phyloP scores from a whole-genome alignment of 768 basidiomycete species.

The Gyrodon lividus region DNA sequence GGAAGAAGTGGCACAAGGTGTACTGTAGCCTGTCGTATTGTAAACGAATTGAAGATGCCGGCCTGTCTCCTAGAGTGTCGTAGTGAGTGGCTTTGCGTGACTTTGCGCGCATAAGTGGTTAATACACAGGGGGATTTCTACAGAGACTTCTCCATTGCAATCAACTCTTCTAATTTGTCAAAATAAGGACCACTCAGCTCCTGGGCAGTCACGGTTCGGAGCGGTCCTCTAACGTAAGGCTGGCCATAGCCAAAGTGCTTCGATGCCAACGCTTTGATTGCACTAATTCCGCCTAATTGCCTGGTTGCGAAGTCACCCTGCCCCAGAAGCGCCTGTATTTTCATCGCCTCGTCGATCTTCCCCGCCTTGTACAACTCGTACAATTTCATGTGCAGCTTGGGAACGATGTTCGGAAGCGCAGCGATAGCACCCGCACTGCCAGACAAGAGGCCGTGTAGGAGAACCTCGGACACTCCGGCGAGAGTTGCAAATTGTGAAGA shows the following conservation, averaged over 20 bases:
- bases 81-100: background rate
- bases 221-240: constrained; percentile 46
- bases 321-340: constrained; percentile 56
- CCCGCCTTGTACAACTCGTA: constrained; percentile 52
- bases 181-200: constrained; percentile 40
- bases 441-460: constrained; percentile 59
- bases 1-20: background rate
- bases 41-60: background rate
- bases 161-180: constrained; percentile 42
- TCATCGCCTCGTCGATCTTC: constrained; percentile 56
- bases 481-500: constrained; percentile 63
- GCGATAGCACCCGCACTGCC: constrained; percentile 66
- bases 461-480: constrained; percentile 72
- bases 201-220: constrained; percentile 41
- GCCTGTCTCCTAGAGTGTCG: no score
- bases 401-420: constrained; percentile 59
- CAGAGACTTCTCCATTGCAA: constrained; percentile 42
- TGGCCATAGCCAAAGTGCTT: constrained; percentile 65
- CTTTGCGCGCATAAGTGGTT: background rate
- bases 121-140: constrained; percentile 12
- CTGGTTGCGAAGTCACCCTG: constrained; percentile 67
- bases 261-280: constrained; percentile 62
- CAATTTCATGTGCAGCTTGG: constrained; percentile 54
- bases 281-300: constrained; percentile 65
- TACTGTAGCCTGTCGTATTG: background rate